phyloP scores from a whole-genome alignment of 1,139 yeast genomes.

The Spencermartinsiella ligniputridi region DNA sequence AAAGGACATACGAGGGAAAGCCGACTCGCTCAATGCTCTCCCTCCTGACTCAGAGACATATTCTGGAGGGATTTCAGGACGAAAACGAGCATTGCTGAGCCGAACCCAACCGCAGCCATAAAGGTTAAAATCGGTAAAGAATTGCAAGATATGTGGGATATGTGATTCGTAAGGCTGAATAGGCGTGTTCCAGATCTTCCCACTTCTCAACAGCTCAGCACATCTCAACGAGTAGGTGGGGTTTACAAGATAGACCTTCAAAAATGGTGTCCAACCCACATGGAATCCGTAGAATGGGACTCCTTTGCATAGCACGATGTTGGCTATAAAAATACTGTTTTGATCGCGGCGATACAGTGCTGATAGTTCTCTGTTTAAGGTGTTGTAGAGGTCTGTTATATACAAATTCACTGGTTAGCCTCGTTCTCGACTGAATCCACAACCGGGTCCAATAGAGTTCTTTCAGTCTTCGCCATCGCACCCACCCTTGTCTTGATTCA shows the following conservation, averaged over 20 bases:
- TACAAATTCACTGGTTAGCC: constrained; percentile 16
- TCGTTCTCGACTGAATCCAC: not conserved
- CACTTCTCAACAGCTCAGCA: constrained; percentile 55
- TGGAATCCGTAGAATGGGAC: constrained; percentile 81
- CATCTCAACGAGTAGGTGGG: constrained; percentile 58
- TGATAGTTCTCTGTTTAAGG: constrained; percentile 31
- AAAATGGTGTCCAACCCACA: constrained; percentile 56
- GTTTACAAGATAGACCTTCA: constrained; percentile 63
- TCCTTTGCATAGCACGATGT: constrained; percentile 66
- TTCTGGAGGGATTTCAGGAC: constrained; percentile 16
- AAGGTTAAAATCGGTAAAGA: constrained; percentile 74
- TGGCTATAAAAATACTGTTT: constrained; percentile 51
- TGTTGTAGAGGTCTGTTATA: constrained; percentile 20
- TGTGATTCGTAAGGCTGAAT: constrained; percentile 71
- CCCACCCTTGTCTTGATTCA: constrained; percentile 24
- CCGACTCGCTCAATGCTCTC: constrained; percentile 11
- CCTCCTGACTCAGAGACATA: constrained; percentile 9
- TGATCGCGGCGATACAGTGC: constrained; percentile 30
- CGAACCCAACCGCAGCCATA: constrained; percentile 81
- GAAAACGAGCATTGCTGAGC: constrained; percentile 23
- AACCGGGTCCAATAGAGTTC: no score
- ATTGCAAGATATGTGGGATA: constrained; percentile 70
- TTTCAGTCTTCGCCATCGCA: no score
- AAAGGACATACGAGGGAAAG: constrained; percentile 52
- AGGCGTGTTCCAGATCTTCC: constrained; percentile 34